Evolutionary conservation across 345 rosid species (phyloP).

Genomic region (Brassica nigra): DNA sequence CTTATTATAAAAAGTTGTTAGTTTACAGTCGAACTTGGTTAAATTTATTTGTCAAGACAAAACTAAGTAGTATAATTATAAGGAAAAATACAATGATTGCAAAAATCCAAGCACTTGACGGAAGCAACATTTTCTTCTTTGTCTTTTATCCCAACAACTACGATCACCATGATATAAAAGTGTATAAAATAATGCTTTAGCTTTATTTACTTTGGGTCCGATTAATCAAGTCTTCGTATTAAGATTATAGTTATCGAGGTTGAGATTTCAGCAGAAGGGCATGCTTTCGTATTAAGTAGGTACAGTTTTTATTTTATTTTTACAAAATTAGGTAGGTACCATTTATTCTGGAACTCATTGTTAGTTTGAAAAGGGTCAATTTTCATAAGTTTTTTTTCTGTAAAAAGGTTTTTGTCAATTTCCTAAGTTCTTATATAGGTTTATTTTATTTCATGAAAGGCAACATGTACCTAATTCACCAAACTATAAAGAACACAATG

Average conservation of each 20-base stretch:
- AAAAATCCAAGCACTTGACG: slow-evolving; percentile 39
- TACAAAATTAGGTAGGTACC: slow-evolving; percentile 24
- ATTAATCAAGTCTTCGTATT: slow-evolving; percentile 18
- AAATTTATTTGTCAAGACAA: neutral
- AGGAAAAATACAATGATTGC: slow-evolving; percentile 14
- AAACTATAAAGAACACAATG: no score
- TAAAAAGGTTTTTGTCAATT: no score
- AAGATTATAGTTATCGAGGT: neutral
- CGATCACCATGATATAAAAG: slow-evolving; percentile 25
- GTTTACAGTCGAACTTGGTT: neutral
- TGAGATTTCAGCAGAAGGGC: slow-evolving; percentile 2
- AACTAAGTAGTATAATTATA: neutral
- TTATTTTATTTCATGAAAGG: no score
- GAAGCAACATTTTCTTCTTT: slow-evolving; percentile 21
- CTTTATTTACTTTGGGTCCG: slow-evolving; percentile 6
- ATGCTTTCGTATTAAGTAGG: no score
- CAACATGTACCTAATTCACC: no score
- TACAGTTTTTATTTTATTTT: no score
- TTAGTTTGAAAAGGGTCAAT: slow-evolving; percentile 22
- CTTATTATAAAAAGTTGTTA: neutral
- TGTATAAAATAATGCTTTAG: neutral
- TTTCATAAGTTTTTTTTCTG: neutral
- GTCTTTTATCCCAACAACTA: slow-evolving; percentile 40
- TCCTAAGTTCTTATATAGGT: no score
- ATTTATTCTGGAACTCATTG: slow-evolving; percentile 18